A percentile compares a stretch with the other conserved stretches of the same genome.
phyloP scores from a whole-genome alignment of 139 green algal species.

The Chlamydomonas incerta region DNA sequence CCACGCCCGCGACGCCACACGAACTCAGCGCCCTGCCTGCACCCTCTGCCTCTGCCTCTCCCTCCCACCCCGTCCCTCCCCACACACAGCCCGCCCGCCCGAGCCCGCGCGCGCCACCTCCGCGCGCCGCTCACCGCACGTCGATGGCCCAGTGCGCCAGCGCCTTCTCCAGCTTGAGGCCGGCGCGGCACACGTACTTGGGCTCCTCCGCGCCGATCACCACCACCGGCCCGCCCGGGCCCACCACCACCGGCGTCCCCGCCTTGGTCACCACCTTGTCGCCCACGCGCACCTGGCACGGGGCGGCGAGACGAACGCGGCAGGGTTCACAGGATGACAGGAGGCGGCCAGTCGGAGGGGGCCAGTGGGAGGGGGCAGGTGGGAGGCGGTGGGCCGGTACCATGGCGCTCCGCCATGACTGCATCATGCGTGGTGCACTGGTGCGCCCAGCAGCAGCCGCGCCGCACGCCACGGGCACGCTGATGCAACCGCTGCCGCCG shows the following conservation, averaged over 20 bases:
- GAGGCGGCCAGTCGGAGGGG: no score
- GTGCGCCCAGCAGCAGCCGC: no score
- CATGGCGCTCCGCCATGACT: no score
- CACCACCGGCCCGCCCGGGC: slow-evolving; percentile 57
- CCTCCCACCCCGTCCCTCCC: background rate
- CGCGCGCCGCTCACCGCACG: slow-evolving; percentile 40
- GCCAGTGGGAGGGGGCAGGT: no score
- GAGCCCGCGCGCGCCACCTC: background rate
- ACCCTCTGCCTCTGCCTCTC: background rate
- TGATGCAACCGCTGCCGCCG: no score
- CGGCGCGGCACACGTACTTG: slow-evolving; percentile 92
- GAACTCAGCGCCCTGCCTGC: no score
- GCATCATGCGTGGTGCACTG: no score
- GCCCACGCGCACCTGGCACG: slow-evolving; percentile 27
- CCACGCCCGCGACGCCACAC: no score
- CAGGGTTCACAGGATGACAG: background rate
- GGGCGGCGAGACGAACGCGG: no score
- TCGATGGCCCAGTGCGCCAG: slow-evolving; percentile 88
- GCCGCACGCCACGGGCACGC: no score
- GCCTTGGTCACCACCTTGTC: slow-evolving; percentile 78
- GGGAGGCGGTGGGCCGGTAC: no score
- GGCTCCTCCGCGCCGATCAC: slow-evolving; percentile 78
- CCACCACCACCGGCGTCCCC: slow-evolving; percentile 71
- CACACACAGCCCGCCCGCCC: no score
- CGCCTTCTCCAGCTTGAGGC: slow-evolving; percentile 95